Evolutionary conservation across 208 protist genomes (phyloP), one percentile per base, ranked within the genome.

Genomic region (Leishmania tarentolae): DNA sequence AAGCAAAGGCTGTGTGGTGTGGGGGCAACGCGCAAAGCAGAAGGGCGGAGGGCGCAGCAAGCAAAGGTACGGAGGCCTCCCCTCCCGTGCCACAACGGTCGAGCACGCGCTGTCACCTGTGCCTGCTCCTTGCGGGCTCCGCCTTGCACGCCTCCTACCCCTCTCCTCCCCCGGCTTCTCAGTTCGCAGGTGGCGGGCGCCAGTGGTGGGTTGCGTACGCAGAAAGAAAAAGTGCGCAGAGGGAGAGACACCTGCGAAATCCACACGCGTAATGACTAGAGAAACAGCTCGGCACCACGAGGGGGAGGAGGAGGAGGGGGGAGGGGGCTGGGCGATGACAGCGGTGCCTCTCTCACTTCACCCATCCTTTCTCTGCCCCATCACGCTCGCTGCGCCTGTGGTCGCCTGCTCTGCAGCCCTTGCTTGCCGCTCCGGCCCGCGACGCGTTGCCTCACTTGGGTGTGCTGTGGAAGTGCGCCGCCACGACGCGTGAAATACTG

Each of bases 401-500:
- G 13, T 66, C 31, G 61, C 24, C 2, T 56, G 11, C 28, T 47
- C 42, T 44, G 28, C 35, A 35, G 24, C 31, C 56, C 47, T 9
- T 21, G 15, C 3, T 31, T n/a, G 28, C 28, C 61, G n/a, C 31
- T 31, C 52, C 21, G 50, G 47, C n/a, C 17, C 37, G 17, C 31
- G 73, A 2, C 73, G 53, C 37, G 46, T 35, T 37, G 28, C n/a
- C n/a, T 65, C 31, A 53, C 69, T 90, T 93, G 5, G 89, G 87
- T 19, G 92, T 94, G 61, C 88, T 81, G 44, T 83, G 78, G 76
- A 92, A 94, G 85, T 96, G 93, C 40, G 82, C 88, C 13, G 90
- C 88, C 44, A 99, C 75, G 17, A 99, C 79, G 65, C 93, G 91
- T 1, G 92, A 75, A 0, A 99, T 88, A 68, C 85, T 90, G 71